These are phyloP conservation scores for Phaffia australis DNA, from an alignment of 768 basidiomycete genomes.

Conservation along the genomic window DNA sequence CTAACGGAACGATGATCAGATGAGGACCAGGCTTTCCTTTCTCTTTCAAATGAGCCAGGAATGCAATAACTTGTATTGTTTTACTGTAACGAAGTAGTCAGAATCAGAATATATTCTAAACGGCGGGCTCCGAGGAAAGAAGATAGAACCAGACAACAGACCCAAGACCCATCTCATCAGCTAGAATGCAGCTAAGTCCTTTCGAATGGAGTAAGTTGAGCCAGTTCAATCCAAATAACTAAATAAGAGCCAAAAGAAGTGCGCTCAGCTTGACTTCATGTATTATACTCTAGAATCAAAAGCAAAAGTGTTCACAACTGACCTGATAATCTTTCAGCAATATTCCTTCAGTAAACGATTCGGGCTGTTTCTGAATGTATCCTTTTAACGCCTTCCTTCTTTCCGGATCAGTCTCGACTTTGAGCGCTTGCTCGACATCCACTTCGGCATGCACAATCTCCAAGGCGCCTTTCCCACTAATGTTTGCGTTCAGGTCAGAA, in stretches of 20 bases:
- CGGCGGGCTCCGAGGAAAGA: background rate
- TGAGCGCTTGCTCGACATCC: constrained; percentile 27
- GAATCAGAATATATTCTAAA: constrained; percentile 3
- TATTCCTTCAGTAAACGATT: constrained; percentile 53
- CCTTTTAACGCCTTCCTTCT: constrained; percentile 37
- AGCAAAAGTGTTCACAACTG: background rate
- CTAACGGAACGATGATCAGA: constrained; percentile 88
- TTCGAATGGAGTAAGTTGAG: constrained; percentile 71
- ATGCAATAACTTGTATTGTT: constrained; percentile 96
- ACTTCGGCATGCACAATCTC: constrained; percentile 27
- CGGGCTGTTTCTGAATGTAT: constrained; percentile 67
- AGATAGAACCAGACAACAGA: constrained; percentile 19
- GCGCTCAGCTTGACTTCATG: background rate
- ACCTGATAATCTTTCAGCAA: constrained; percentile 72
- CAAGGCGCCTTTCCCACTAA: constrained; percentile 29
- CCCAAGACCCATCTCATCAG: constrained; percentile 91
- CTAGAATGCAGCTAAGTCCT: constrained; percentile 82
- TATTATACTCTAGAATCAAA: background rate
- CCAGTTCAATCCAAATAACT: constrained; percentile 97
- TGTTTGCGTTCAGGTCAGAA: constrained; percentile 41
- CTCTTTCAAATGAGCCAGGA: constrained; percentile 80
- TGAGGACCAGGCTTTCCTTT: constrained; percentile 66
- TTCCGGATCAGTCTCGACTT: constrained; percentile 18
- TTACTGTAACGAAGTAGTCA: constrained; percentile 46
- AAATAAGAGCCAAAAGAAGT: constrained; percentile 34